Evolutionary conservation across 164 flowering plant species (phyloP), one percentile per base, ranked within the genome.

Genomic region (Chimonanthus salicifolius): DNA sequence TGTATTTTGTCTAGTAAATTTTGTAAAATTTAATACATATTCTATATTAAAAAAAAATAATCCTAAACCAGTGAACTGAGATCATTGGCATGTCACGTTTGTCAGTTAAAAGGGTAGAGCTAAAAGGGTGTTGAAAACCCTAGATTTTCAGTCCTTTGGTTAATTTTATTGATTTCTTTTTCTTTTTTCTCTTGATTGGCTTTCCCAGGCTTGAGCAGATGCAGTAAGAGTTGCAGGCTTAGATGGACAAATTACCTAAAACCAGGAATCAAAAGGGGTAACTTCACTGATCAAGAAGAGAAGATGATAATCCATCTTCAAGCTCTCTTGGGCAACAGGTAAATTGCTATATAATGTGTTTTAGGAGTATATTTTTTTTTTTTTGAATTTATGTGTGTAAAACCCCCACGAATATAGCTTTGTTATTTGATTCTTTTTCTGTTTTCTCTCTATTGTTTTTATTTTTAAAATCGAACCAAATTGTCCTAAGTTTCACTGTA

Each of bases 271-370:
- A 89, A 84, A 67, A 84, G 95, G 7, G 97, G 97, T 8, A 87
- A 86, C 82, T 92, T 94, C 80, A 86, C 94, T 46, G 95, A 88
- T 62, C 88, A 90, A 47, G 98, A 94, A 74, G 98, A 92, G 87
- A 91, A 89, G 88, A 92, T 87, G 95, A 94, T 94, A 46, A 86
- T 94, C 74, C 98, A 94, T 68, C 98, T 94, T 72, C 98, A 94
- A 83, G 94, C 94, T 71, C 94, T 94, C 79, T 73, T 94, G 50
- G 98, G 98, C 68, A 94, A 94, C 46, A 84, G 97, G 98, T 94
- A 80, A 72, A 2, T 10, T 11, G 44, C 46, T 7, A 13, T 16
- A 45, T 33, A 66, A 7, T 7, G 13, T 18, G 6, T 16, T 62
- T 62, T 1, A 62, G 0, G 6, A n/a, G 65, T 11, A 7, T 62